Percentiles rank a stretch among this genome's conserved stretches.
These are phyloP conservation scores for Eragrostis curvula DNA, from an alignment of 176 grass and related monocot genomes.

Conservation along the genomic window DNA sequence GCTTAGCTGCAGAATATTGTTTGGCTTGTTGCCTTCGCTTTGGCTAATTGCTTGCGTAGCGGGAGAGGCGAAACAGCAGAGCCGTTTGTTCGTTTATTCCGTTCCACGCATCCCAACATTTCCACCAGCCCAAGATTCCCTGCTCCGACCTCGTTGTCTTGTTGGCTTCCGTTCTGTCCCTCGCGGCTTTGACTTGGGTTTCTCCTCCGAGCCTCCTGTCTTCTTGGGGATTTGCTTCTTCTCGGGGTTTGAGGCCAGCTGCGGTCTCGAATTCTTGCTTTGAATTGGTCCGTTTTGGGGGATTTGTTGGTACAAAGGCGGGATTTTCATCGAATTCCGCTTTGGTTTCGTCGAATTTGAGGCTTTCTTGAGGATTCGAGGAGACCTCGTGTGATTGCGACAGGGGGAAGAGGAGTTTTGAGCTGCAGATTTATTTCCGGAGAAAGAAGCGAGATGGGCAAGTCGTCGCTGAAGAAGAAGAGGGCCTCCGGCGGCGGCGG, in stretches of 20 bases:
- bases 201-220: conserved; percentile 2
- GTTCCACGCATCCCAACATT: conserved; percentile 32
- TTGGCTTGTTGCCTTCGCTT: not conserved
- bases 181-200: conserved; percentile 35
- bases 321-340: conserved; percentile 25
- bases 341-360: conserved; percentile 14
- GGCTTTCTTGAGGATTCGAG: not conserved
- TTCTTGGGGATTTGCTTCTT: conserved; percentile 20
- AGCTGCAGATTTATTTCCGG: conserved; percentile 17
- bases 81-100: conserved; percentile 47
- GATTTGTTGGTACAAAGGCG: not conserved
- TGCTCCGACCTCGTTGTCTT: conserved; percentile 13
- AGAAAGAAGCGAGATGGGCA: conserved; percentile 62
- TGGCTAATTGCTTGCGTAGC: not conserved
- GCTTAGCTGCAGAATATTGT: not conserved
- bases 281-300: not conserved
- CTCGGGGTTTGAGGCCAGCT: not conserved
- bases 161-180: conserved; percentile 30
- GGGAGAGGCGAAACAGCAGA: not conserved
- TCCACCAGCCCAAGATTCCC: conserved; percentile 16
- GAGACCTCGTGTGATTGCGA: not conserved
- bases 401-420: not conserved
- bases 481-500: conserved; percentile 34
- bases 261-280: not conserved
- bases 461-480: conserved; percentile 85